Base-by-base conservation (phyloP, 202 grass and related monocot species). In the Setaria italica region DNA sequence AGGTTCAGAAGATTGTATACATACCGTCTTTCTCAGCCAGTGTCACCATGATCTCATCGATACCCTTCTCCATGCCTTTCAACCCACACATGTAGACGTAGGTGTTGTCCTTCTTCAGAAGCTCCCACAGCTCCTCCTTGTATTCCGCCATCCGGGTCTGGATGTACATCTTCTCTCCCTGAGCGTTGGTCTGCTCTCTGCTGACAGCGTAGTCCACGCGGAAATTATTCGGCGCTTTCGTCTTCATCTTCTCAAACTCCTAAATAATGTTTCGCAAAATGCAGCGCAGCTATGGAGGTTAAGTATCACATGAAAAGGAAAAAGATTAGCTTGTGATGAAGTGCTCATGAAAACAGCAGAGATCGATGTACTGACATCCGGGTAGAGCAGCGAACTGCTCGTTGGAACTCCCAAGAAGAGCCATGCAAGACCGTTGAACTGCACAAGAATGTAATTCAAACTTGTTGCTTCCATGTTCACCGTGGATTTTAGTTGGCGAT, bases 331-430 rank as follows among this genome's bases (percentile, higher is more conserved):
- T 42, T 39, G 37, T 39, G 37, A 35, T 3, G 7, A 60, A 60
- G 33, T n/a, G 11, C 7, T 75, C 25, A 48, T 74, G 35, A 11
- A 74, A 9, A 54, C 8, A 39, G 25, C 2, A 41, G 32, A 33
- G 39, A 55, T 48, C 1, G 6, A 72, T 9, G 54, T 12, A 67
- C 76, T 34, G 13, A 95, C 93, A 73, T 95, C 93, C 33, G 71
- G 76, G 88, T 92, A 95, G 46, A 95, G 93, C 83, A 92, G 54
- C 7, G 93, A 85, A 49, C 90, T 95, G 21, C 80, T 85, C 5
- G 93, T 95, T 0, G 90, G 93, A 20, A 95, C 93, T 79, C 93
- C 93, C 88, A 95, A 67, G 86, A 95, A 95, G 59, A 95, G 93
- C 93, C 93, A 95, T 41, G 76, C 85, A 0, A 95, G 76, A 58